Evolutionary conservation across 441 rosid genomes (phyloP).

Genomic region (Bruguiera hainesii): DNA sequence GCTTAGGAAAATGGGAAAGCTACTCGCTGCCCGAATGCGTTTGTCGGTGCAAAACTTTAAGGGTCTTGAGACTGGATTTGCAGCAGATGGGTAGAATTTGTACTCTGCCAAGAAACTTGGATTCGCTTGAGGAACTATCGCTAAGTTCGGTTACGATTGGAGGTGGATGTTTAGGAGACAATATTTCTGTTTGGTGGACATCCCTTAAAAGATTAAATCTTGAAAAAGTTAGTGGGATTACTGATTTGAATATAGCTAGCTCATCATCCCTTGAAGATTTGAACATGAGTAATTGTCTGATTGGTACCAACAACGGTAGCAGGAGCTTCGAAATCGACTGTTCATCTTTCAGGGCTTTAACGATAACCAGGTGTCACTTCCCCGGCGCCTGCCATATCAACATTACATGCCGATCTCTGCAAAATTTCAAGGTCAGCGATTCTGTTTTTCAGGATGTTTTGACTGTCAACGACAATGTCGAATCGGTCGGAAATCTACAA

Average conservation of each 20-base stretch:
- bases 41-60: conserved; percentile 12
- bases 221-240: not conserved
- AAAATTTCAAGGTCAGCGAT: conserved; percentile 1
- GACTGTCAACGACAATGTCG: not conserved
- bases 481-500: not conserved
- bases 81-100: conserved; percentile 1
- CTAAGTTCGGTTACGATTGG: conserved; percentile 1
- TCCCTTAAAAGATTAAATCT: conserved; percentile 20
- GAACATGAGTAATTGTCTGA: not conserved
- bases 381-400: not conserved
- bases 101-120: not conserved
- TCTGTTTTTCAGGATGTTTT: conserved; percentile 3
- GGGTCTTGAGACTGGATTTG: conserved; percentile 19
- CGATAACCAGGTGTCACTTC: conserved; percentile 7
- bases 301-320: not conserved
- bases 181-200: conserved; percentile 10
- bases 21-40: conserved; percentile 16
- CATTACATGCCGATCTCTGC: conserved; percentile 15
- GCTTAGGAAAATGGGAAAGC: not conserved
- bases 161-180: conserved; percentile 9
- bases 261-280: conserved; percentile 15
- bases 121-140: conserved; percentile 9
- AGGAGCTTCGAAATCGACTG: not conserved
- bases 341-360: conserved; percentile 11
- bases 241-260: conserved; percentile 4